Conservation (phyloP, 306 rosid species). For the Nissolia schottii region DNA sequence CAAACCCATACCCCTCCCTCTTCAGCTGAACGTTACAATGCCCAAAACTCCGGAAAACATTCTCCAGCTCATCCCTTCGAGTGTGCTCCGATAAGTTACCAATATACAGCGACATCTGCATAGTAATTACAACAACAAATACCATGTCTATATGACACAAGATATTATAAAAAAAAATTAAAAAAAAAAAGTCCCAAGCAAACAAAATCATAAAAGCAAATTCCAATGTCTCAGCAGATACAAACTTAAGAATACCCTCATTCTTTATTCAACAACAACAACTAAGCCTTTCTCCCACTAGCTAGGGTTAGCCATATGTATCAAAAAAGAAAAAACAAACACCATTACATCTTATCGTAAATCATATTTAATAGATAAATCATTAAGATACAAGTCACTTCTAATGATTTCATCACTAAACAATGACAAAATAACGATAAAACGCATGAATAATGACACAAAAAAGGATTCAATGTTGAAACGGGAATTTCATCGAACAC, state of each 20-base stretch:
- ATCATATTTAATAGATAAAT: not conserved
- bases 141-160: not conserved
- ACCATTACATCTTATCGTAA: not conserved
- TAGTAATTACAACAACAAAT: not conserved
- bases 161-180: no score
- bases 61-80: slow-evolving; percentile 49
- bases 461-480: not conserved
- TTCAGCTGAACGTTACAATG: slow-evolving; percentile 46
- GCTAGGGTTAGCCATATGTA: not conserved
- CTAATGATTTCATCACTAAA: not conserved
- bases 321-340: no score
- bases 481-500: slow-evolving; percentile 12
- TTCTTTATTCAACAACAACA: not conserved
- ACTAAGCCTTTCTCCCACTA: not conserved
- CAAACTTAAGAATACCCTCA: not conserved
- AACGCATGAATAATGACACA: not conserved
- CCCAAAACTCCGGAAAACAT: slow-evolving; percentile 49
- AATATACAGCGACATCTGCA: slow-evolving; percentile 60
- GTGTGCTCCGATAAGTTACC: slow-evolving; percentile 46
- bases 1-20: slow-evolving; percentile 64
- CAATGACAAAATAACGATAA: no score
- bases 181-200: not conserved
- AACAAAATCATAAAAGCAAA: not conserved
- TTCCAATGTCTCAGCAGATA: not conserved
- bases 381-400: not conserved